Percentiles rank a stretch among this genome's conserved stretches.
These are phyloP conservation scores for Nemania diffusa DNA, from an alignment of 2,329 filamentous ascomycete genomes.

Conservation along the genomic window DNA sequence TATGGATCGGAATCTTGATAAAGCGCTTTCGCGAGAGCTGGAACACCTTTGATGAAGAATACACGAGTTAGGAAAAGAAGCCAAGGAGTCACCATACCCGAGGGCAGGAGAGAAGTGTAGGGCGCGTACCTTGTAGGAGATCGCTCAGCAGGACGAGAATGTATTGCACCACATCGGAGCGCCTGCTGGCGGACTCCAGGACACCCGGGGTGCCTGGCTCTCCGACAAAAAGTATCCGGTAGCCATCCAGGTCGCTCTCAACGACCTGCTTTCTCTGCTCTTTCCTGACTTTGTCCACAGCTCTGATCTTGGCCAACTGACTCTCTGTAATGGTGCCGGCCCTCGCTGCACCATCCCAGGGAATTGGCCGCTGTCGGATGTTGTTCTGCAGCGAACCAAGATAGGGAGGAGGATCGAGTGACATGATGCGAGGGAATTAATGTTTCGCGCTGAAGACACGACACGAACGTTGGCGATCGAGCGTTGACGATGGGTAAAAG, in stretches of 20 bases:
- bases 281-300: conserved; percentile 94
- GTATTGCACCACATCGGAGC: conserved; percentile 93
- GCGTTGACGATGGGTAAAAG: conserved; percentile 7
- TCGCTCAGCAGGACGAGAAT: conserved; percentile 90
- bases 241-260: conserved; percentile 81
- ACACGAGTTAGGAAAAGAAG: conserved; percentile 15
- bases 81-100: background rate
- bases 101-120: background rate
- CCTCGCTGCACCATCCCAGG: conserved; percentile 96
- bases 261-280: conserved; percentile 88
- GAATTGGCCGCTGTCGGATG: conserved; percentile 93
- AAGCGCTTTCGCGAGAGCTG: conserved; percentile 79
- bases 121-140: conserved; percentile 77
- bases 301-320: conserved; percentile 94
- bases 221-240: conserved; percentile 83
- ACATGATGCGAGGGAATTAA: conserved; percentile 66
- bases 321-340: conserved; percentile 93
- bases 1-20: conserved; percentile 79
- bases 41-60: conserved; percentile 68
- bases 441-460: conserved; percentile 7
- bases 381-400: conserved; percentile 90
- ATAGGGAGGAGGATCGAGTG: conserved; percentile 90
- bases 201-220: conserved; percentile 75
- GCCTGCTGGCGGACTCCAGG: conserved; percentile 84
- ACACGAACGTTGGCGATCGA: background rate